phyloP scores from a whole-genome alignment of 257 asterid genomes.

The Salvia miltiorrhiza region DNA sequence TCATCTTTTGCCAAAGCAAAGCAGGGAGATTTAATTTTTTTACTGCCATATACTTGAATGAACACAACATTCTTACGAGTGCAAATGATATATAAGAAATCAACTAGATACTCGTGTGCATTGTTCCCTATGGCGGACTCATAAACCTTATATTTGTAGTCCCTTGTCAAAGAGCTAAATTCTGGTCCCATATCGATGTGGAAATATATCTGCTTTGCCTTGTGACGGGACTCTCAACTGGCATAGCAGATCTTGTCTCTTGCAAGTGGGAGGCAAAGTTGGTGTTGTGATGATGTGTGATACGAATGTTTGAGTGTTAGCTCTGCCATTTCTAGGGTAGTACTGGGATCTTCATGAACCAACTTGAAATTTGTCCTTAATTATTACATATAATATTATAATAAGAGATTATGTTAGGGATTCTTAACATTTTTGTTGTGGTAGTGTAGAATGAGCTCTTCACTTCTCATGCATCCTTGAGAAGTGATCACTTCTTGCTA shows the following conservation, averaged over 20 bases:
- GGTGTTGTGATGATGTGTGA: neutral
- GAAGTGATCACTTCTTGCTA: neutral
- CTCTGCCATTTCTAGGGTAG: neutral
- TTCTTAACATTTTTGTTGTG: neutral
- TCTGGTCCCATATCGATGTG: neutral
- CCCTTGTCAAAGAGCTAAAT: neutral
- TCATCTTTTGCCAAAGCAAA: neutral
- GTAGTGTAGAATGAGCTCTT: neutral
- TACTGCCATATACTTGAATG: neutral
- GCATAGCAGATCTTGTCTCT: neutral
- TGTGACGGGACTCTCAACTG: neutral
- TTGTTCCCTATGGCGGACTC: neutral
- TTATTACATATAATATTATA: neutral
- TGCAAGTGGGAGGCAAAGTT: neutral
- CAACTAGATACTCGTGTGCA: neutral
- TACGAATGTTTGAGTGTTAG: neutral
- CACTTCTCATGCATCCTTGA: neutral
- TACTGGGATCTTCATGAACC: neutral
- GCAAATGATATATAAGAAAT: slow-evolving; percentile 1
- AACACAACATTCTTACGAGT: neutral
- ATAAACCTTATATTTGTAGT: neutral
- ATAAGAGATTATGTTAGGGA: neutral
- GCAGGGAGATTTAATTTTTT: neutral
- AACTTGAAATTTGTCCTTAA: neutral
- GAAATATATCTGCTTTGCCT: neutral